Conservation (phyloP, 805 yeast genomes). For the Saccharomyces mikatae region DNA sequence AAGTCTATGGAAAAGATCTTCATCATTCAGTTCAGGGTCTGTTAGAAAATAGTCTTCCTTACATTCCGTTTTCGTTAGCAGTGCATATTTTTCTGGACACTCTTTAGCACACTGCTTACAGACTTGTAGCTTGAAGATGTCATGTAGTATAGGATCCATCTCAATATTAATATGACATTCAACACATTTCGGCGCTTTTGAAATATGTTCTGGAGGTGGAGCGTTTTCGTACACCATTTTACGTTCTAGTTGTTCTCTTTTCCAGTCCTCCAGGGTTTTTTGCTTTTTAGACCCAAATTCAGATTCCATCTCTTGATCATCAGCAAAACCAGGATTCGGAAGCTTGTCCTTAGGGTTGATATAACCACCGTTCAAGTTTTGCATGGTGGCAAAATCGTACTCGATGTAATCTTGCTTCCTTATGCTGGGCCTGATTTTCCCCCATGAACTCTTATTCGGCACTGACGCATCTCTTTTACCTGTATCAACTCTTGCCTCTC, state of each 20-base stretch:
- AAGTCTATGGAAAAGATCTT: conserved; percentile 56
- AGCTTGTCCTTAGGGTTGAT: conserved; percentile 32
- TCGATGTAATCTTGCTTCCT: conserved; percentile 64
- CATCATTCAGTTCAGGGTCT: conserved; percentile 83
- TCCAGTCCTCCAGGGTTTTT: conserved; percentile 47
- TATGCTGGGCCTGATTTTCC: conserved; percentile 39
- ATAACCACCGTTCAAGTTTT: conserved; percentile 82
- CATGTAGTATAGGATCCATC: conserved; percentile 61
- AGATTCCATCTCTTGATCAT: conserved; percentile 27
- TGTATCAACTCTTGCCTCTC: not conserved
- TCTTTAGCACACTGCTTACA: conserved; percentile 70
- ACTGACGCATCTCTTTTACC: conserved; percentile 1
- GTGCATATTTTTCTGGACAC: conserved; percentile 79
- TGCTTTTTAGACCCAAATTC: conserved; percentile 20
- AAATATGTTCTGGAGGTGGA: conserved; percentile 67
- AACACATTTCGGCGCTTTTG: conserved; percentile 68
- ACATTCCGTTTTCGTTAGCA: conserved; percentile 92
- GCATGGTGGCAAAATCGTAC: conserved; percentile 85
- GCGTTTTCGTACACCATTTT: conserved; percentile 45
- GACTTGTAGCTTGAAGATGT: conserved; percentile 66
- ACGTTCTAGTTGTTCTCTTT: conserved; percentile 48
- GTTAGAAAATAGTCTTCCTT: conserved; percentile 86
- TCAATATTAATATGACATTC: conserved; percentile 75
- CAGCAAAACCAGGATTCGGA: conserved; percentile 10
- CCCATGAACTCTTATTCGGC: conserved; percentile 17